Conservation (phyloP, 1,284 basidiomycete genomes). For the Ceratorhiza oryzae-sativae region DNA sequence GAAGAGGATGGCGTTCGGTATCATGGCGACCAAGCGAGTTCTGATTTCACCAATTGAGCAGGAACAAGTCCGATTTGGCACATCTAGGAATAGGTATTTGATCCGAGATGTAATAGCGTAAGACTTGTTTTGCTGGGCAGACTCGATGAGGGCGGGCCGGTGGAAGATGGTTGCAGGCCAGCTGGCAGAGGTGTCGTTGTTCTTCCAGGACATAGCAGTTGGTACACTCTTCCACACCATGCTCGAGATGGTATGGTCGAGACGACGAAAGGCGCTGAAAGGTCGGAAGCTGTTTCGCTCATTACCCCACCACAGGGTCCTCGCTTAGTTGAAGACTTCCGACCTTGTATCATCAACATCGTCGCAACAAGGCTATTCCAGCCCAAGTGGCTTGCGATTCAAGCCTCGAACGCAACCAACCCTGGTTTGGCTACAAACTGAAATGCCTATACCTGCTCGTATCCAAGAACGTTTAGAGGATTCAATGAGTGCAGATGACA, state of each 20-base stretch:
- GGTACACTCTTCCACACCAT: too few species aligned
- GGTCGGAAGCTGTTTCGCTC: too few species aligned
- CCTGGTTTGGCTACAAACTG: not conserved
- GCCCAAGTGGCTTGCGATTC: not conserved
- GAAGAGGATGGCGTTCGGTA: slow-evolving; percentile 4
- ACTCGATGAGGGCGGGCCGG: too few species aligned
- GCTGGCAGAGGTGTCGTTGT: not conserved
- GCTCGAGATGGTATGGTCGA: too few species aligned
- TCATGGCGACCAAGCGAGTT: slow-evolving; percentile 23
- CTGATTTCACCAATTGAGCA: slow-evolving; percentile 8
- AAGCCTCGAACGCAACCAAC: not conserved
- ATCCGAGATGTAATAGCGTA: slow-evolving; percentile 5
- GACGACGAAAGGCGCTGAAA: too few species aligned
- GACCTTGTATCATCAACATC: not conserved
- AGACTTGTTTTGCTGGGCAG: not conserved
- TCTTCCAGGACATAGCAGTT: too few species aligned
- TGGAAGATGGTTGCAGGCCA: not conserved
- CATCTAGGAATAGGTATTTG: slow-evolving; percentile 4
- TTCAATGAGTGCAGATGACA: slow-evolving; percentile 5
- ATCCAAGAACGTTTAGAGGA: not conserved
- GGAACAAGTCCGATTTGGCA: slow-evolving; percentile 6
- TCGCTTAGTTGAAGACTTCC: too few species aligned
- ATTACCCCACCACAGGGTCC: too few species aligned
- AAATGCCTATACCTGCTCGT: slow-evolving; percentile 6
- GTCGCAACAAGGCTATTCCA: not conserved